phyloP scores from a whole-genome alignment of 176 grass and related monocot species.

The sorghum (Sorghum bicolor) region Sorghum_bicolor_NCBIv3 NC_012870.2:3908001-3908500 shows the following conservation, averaged over 20 bases:
- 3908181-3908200: neutral
- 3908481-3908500: constrained; percentile 18
- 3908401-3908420: constrained; percentile 42
- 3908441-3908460: neutral
- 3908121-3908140: neutral
- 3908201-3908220: neutral
- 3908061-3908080: neutral
- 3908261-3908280: too few species aligned
- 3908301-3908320: constrained; percentile 55
- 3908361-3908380: constrained; percentile 67
- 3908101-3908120: neutral
- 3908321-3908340: neutral
- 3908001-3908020: too few species aligned
- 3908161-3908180: neutral
- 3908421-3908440: constrained; percentile 60
- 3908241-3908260: neutral
- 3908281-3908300: neutral
- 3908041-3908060: too few species aligned
- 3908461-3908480: neutral
- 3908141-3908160: neutral
- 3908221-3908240: neutral
- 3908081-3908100: neutral
- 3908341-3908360: constrained; percentile 29
- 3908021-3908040: too few species aligned
- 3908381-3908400: constrained; percentile 60